Base-by-base conservation (phyloP, 495 filamentous ascomycete species). In the Arthonia radiata region DNA sequence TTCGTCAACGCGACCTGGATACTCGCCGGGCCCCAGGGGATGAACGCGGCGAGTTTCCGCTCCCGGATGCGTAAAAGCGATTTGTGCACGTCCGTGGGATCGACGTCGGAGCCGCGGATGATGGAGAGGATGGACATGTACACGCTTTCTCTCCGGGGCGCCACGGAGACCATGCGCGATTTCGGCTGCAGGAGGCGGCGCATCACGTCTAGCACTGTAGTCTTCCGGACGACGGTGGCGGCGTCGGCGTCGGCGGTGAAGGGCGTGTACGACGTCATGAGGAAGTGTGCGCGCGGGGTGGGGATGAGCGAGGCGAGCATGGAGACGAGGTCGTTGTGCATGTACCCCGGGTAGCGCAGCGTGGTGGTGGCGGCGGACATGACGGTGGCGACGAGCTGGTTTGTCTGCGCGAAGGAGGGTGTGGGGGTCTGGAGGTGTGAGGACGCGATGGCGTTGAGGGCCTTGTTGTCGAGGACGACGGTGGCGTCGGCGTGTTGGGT, bases 111-210 rank as follows among this genome's bases (percentile, higher is more conserved):
- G 34, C 86, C 86, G 47, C 91, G 81, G 43, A 97, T 97, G 42
- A 97, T 90, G 46, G 94, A 94, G 24, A 97, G 60, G 37, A 97
- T 97, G 21, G 79, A 91, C 38, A 97, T 92, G 51, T 97, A 97
- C 54, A 89, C 94, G 49, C 77, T 90, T 52, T 77, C 82, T 50
- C 92, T 97, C 40, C 76, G 76, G 11, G 83, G 81, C 31, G 79
- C 74, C 24, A 83, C 90, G 19, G 82, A 89, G 18, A 97, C 86
- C 86, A 97, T 97, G 40, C 89, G 71, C 48, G 94, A 94, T 57
- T 97, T 97, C 22, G 86, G 86, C 48, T 97, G 86, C 24, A 97
- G 56, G 5, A 97, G 59, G 23, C 86, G 65, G 16, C 86, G 67
- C 86, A 97, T 97, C 25, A 97, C 86, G 48, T 97, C 86, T 11